Conservation (phyloP, 2,329 filamentous ascomycete genomes). For the Penicillium sp. region DNA sequence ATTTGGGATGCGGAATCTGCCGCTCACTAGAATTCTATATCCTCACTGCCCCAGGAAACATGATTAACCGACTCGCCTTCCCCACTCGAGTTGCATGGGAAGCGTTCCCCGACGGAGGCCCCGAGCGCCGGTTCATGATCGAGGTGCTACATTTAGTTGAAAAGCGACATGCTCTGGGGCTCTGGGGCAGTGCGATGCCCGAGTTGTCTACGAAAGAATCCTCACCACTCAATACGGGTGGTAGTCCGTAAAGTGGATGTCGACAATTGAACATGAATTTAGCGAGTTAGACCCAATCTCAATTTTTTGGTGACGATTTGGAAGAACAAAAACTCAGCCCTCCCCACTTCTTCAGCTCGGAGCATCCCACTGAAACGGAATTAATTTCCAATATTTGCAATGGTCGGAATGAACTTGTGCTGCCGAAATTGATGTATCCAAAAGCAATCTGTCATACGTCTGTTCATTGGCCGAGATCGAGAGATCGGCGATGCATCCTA, state of each 20-base stretch:
- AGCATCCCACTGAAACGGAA: not conserved
- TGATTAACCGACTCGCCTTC: constrained; percentile 44
- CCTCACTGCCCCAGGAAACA: constrained; percentile 37
- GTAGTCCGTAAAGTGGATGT: not conserved
- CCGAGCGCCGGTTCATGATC: constrained; percentile 35
- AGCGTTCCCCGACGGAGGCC: constrained; percentile 34
- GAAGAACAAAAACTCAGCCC: not conserved
- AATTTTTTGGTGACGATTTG: not conserved
- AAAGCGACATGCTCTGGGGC: constrained; percentile 34
- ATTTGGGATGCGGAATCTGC: constrained; percentile 38
- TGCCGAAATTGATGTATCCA: constrained; percentile 13
- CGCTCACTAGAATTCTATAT: constrained; percentile 41
- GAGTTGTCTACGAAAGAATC: constrained; percentile 34
- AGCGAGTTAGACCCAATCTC: not conserved
- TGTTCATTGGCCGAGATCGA: not conserved
- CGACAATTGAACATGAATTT: not conserved
- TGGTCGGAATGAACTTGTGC: not conserved
- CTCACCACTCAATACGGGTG: constrained; percentile 23
- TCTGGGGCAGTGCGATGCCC: constrained; percentile 40
- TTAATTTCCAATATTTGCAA: not conserved
- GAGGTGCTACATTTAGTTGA: constrained; percentile 38
- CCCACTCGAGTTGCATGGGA: constrained; percentile 42
- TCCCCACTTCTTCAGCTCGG: not conserved
- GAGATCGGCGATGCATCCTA: constrained; percentile 3
- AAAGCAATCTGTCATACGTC: not conserved